Conservation (phyloP, 2,329 filamentous ascomycete species). For the Ophiostoma sp. region DNA sequence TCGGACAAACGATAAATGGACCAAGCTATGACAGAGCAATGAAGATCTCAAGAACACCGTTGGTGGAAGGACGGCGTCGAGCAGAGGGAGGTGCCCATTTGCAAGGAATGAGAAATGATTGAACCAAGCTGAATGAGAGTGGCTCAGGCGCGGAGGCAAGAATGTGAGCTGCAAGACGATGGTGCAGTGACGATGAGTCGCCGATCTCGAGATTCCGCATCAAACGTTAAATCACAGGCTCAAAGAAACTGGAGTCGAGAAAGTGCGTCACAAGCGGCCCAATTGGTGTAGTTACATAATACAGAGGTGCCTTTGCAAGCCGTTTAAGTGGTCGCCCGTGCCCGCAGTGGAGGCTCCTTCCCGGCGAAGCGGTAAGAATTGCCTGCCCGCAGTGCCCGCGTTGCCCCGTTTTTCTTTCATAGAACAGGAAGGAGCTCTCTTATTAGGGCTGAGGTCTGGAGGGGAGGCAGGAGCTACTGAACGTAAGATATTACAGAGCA, state of each 20-base stretch:
- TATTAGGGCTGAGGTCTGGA: neutral
- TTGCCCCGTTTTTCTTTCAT: neutral
- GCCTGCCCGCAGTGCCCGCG: neutral
- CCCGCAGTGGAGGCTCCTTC: neutral
- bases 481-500: neutral
- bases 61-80: conserved; percentile 18
- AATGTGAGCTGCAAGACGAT: neutral
- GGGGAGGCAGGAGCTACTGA: conserved; percentile 6
- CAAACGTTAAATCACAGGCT: neutral
- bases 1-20: too few species aligned
- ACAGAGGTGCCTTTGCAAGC: neutral
- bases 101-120: conserved; percentile 7
- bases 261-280: conserved; percentile 1
- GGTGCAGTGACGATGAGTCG: neutral
- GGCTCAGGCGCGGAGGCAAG: neutral
- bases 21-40: neutral
- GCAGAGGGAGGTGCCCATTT: conserved; percentile 17
- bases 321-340: neutral
- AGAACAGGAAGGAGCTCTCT: neutral
- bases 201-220: conserved; percentile 9
- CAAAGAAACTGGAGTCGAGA: neutral
- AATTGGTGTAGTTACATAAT: conserved; percentile 9
- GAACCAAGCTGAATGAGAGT: neutral
- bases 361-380: conserved; percentile 4
- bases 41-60: conserved; percentile 14